Evolutionary conservation across 2,329 filamentous ascomycete genomes (phyloP), one percentile per base, ranked within the genome.

Genomic region (Aspergillus transmontanensis): DNA sequence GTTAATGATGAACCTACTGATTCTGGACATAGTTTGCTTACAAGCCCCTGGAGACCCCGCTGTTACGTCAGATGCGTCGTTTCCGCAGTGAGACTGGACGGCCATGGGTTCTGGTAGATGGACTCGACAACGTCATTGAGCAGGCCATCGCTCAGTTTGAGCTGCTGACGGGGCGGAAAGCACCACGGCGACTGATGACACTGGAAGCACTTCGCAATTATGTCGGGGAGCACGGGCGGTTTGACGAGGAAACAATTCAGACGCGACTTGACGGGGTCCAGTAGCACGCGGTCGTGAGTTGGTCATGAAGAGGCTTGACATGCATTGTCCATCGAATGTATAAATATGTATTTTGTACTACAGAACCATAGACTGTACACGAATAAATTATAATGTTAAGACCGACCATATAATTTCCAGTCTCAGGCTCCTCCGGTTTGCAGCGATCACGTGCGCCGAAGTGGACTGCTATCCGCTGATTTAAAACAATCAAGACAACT

Each of bases 101-200:
- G 39, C 77, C 76, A 7, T 94, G 90, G 90, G 88, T 93, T 0
- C 83, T 90, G 21, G 86, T 93, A 76, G 90, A 93, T 70, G 91
- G 91, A 0, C 79, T 94, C 14, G 90, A 94, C 69, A 83, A 93
- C 54, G 77, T 94, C 16, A 90, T 90, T 0, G 91, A 94, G 73
- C 91, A 94, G 73, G 91, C 89, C 0, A 91, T 91, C 76, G 90
- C 91, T 1, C 91, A 94, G 70, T 94, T 94, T 71, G 91, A 94
- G 76, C 78, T 94, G 2, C 92, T 94, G 73, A 93, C 91, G 0
- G 91, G 90, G 0, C 83, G 90, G 54, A 85, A 89, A 74, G 90
- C 90, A 19, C 90, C 90, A 2, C 84, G 90, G 30, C 80, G 86
- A 51, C 76, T 90, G 43, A 94, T 94, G 91, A 85, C 89, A 64